Conservation (phyloP, 2,329 filamentous ascomycete genomes). For the Huntiella moniliformis region DNA sequence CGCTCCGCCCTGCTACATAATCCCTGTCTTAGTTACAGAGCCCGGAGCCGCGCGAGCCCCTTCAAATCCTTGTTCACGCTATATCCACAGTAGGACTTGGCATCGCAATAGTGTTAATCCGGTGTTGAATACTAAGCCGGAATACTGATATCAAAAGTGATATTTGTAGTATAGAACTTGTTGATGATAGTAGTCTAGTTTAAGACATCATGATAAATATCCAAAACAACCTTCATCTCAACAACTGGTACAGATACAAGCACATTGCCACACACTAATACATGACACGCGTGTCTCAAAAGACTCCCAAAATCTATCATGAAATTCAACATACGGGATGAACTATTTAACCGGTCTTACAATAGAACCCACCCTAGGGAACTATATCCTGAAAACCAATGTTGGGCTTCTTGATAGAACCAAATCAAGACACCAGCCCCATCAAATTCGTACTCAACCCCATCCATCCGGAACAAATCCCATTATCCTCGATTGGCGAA, state of each 20-base stretch:
- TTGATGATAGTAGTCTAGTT: background rate
- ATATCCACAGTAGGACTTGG: background rate
- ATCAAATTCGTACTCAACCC: too few species aligned
- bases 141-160: background rate
- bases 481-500: too few species aligned
- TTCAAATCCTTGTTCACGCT: background rate
- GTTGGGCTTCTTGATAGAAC: too few species aligned
- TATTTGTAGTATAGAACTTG: background rate
- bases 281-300: too few species aligned
- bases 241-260: background rate
- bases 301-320: too few species aligned
- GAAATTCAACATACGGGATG: too few species aligned
- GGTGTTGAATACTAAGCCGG: background rate
- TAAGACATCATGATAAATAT: background rate
- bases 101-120: background rate
- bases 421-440: too few species aligned
- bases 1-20: background rate
- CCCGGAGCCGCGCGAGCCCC: background rate
- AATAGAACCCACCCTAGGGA: too few species aligned
- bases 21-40: background rate
- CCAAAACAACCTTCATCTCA: background rate
- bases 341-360: too few species aligned
- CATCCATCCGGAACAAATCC: too few species aligned
- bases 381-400: too few species aligned
- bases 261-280: background rate